phyloP scores from a whole-genome alignment of 257 asterid species.

The Fraxinus pennsylvanica region DNA sequence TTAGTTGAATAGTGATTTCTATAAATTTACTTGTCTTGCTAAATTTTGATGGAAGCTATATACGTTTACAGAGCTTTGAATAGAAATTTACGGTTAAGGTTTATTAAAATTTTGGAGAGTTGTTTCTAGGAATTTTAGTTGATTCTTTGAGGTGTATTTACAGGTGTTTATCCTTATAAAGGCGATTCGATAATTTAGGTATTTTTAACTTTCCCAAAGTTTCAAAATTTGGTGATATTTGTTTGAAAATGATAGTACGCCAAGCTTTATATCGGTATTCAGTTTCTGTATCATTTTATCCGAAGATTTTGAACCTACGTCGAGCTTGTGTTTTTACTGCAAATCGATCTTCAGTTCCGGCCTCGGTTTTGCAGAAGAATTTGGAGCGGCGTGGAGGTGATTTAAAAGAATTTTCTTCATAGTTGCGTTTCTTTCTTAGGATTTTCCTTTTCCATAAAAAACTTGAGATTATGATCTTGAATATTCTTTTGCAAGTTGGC shows the following conservation, averaged over 20 bases:
- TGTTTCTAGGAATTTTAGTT: not conserved
- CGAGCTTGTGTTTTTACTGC: conserved; percentile 33
- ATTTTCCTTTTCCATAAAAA: not conserved
- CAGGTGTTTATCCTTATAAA: not conserved
- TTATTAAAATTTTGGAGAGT: conserved; percentile 9
- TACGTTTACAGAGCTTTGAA: not conserved
- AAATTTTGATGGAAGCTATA: not conserved
- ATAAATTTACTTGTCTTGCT: not conserved
- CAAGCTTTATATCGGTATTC: conserved; percentile 30
- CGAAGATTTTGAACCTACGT: conserved; percentile 26
- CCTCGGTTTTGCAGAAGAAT: conserved; percentile 21
- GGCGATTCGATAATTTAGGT: not conserved
- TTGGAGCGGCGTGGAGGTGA: conserved; percentile 41
- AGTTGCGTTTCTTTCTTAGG: not conserved
- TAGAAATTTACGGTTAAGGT: conserved; percentile 17
- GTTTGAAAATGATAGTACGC: conserved; percentile 31
- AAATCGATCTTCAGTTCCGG: conserved; percentile 25
- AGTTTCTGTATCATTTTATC: conserved; percentile 18
- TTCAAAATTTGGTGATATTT: conserved; percentile 14
- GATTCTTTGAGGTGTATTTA: conserved; percentile 7
- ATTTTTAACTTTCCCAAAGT: not conserved
- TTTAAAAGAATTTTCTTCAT: not conserved
- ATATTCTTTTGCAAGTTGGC: conserved; percentile 11
- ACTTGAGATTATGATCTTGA: not conserved
- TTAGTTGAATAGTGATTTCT: not conserved